A percentile compares a stretch with the other conserved stretches of the same genome.
Conservation (phyloP, 2,329 filamentous ascomycete species). For the Penicillium freii region DNA sequence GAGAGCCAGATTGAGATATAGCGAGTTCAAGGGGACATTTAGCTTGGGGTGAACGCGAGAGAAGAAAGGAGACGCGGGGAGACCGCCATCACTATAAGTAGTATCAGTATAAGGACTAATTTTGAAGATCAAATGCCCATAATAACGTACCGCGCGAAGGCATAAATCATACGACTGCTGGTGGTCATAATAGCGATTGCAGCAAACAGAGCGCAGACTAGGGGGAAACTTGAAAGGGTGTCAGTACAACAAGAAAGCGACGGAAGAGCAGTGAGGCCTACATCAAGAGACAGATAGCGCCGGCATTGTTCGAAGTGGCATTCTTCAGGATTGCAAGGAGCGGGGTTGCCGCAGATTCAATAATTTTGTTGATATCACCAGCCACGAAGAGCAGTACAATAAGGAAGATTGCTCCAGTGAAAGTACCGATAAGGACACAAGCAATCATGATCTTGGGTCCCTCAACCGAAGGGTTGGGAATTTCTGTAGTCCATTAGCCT, state of each 20-base stretch:
- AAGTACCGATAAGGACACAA: constrained; percentile 61
- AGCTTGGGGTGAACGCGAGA: constrained; percentile 60
- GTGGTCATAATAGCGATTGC: constrained; percentile 38
- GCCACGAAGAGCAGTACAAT: constrained; percentile 64
- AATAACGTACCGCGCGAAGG: constrained; percentile 31
- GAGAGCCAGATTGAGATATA: constrained; percentile 59
- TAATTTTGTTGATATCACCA: constrained; percentile 56
- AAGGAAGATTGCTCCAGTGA: constrained; percentile 63
- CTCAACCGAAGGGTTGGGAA: constrained; percentile 49
- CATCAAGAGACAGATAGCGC: constrained; percentile 64
- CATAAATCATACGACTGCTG: constrained; percentile 38
- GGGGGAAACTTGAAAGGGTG: constrained; percentile 28
- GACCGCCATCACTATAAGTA: constrained; percentile 57
- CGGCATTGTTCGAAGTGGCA: constrained; percentile 60
- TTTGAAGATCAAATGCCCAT: not conserved
- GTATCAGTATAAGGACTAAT: not conserved
- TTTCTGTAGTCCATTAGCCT: constrained; percentile 32
- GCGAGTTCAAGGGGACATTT: constrained; percentile 64
- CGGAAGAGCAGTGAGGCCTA: constrained; percentile 19
- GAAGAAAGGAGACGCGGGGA: constrained; percentile 61
- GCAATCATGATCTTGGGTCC: constrained; percentile 67
- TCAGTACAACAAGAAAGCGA: constrained; percentile 6
- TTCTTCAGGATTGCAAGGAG: constrained; percentile 62
- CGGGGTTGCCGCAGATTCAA: constrained; percentile 56
- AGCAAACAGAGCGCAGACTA: constrained; percentile 35